A percentile compares a stretch with the other conserved stretches of the same genome.
Evolutionary conservation across 2,329 filamentous ascomycete species (phyloP).

Genomic region (Penicillium sp.): DNA sequence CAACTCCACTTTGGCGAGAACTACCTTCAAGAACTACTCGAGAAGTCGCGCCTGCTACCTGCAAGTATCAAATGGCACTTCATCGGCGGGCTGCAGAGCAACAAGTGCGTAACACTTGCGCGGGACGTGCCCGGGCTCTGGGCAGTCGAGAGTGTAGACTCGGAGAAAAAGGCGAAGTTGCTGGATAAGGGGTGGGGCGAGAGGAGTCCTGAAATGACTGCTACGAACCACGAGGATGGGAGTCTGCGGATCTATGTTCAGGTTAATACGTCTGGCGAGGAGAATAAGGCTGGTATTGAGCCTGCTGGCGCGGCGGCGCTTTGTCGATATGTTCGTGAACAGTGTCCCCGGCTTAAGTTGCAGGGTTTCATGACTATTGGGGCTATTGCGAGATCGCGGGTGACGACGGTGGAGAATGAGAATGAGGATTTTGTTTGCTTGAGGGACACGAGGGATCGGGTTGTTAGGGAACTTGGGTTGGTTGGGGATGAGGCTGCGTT

Average conservation of each 20-base stretch:
- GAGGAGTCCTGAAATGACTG: conserved; percentile 37
- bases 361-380: conserved; percentile 96
- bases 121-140: conserved; percentile 81
- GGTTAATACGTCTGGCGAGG: conserved; percentile 91
- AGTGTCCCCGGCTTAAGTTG: conserved; percentile 70
- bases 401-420: conserved; percentile 69
- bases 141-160: conserved; percentile 88
- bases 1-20: conserved; percentile 93
- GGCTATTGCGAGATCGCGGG: conserved; percentile 80
- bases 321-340: conserved; percentile 65
- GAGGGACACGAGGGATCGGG: conserved; percentile 65
- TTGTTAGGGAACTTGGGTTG: conserved; percentile 61
- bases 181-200: conserved; percentile 73
- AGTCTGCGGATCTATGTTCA: conserved; percentile 78
- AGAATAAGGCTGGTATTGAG: conserved; percentile 75
- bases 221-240: conserved; percentile 28
- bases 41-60: conserved; percentile 81
- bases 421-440: conserved; percentile 85
- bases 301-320: conserved; percentile 63
- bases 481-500: conserved; percentile 52
- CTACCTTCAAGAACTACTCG: conserved; percentile 83
- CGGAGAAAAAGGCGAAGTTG: conserved; percentile 77
- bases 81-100: conserved; percentile 89
- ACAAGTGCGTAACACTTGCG: conserved; percentile 85
- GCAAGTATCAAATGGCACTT: conserved; percentile 83